phyloP scores from a whole-genome alignment of 495 filamentous ascomycete species.

The Podospora comata region DNA sequence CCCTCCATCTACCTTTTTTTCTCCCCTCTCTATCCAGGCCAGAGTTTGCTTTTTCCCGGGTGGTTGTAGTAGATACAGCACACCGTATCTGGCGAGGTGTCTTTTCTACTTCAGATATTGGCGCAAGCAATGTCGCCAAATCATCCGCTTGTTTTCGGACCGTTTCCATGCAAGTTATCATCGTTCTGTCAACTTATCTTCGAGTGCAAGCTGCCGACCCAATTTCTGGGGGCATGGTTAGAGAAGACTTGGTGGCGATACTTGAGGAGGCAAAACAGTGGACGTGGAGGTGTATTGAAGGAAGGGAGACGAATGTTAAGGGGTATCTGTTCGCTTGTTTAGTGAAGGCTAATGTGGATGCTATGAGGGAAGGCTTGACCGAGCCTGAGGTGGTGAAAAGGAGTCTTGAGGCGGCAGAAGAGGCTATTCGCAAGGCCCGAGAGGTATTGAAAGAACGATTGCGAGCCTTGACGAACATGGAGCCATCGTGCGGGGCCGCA shows the following conservation, averaged over 20 bases:
- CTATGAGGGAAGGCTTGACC: slow-evolving; percentile 35
- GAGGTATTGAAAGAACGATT: neutral
- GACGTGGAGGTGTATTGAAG: slow-evolving; percentile 40
- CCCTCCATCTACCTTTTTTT: slow-evolving; percentile 51
- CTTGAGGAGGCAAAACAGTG: slow-evolving; percentile 47
- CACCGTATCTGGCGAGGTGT: slow-evolving; percentile 49
- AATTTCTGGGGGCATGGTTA: slow-evolving; percentile 29
- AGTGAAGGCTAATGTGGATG: slow-evolving; percentile 45
- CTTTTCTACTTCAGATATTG: slow-evolving; percentile 27
- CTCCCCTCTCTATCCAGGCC: slow-evolving; percentile 35
- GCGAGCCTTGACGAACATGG: neutral
- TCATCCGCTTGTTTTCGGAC: slow-evolving; percentile 44
- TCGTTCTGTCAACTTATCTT: slow-evolving; percentile 47
- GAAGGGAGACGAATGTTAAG: slow-evolving; percentile 59
- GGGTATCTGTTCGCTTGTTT: slow-evolving; percentile 46
- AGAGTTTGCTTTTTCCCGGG: slow-evolving; percentile 51
- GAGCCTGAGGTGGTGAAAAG: slow-evolving; percentile 32
- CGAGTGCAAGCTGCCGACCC: slow-evolving; percentile 39
- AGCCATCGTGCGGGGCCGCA: neutral
- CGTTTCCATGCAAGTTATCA: slow-evolving; percentile 42
- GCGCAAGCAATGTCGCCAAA: slow-evolving; percentile 10
- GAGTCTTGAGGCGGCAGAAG: slow-evolving; percentile 41
- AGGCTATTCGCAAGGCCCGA: slow-evolving; percentile 10
- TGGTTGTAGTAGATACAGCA: slow-evolving; percentile 46
- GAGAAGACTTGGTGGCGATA: slow-evolving; percentile 48